Evolutionary conservation across 345 rosid genomes (phyloP).

Genomic region (Eucalyptus regnans): DNA sequence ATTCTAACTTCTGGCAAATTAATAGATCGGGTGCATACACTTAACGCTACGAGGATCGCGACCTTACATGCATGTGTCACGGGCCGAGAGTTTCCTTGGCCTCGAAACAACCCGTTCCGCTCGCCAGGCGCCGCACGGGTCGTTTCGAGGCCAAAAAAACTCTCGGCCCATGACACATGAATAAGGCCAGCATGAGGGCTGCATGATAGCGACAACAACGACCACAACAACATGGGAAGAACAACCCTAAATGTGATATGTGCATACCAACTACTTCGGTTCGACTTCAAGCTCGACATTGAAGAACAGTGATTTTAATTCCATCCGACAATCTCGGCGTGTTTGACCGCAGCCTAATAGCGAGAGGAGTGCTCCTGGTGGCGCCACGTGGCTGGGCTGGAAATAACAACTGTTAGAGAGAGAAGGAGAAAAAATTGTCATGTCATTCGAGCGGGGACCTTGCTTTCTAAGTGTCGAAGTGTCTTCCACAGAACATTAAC

Average conservation of each 20-base stretch:
- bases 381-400: neutral
- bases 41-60: neutral
- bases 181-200: neutral
- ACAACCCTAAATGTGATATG: neutral
- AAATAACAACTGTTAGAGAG: neutral
- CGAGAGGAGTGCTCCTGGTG: neutral
- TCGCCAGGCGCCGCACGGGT: too few relatives aligned
- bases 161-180: neutral
- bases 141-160: too few relatives aligned
- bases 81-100: too few relatives aligned
- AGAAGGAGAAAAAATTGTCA: neutral
- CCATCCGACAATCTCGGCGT: neutral
- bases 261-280: neutral
- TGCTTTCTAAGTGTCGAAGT: neutral
- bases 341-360: neutral
- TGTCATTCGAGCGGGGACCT: neutral
- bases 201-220: too few relatives aligned
- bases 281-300: neutral
- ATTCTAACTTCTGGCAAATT: neutral
- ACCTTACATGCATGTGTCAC: neutral
- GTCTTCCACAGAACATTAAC: neutral
- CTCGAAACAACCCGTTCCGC: too few relatives aligned
- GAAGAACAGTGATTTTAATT: neutral
- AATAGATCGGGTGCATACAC: neutral
- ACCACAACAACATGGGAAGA: neutral